Evolutionary conservation across 78 protist genomes (phyloP), one percentile per base, ranked within the genome.

Genomic region (Monocercomonoides exilis): DNA sequence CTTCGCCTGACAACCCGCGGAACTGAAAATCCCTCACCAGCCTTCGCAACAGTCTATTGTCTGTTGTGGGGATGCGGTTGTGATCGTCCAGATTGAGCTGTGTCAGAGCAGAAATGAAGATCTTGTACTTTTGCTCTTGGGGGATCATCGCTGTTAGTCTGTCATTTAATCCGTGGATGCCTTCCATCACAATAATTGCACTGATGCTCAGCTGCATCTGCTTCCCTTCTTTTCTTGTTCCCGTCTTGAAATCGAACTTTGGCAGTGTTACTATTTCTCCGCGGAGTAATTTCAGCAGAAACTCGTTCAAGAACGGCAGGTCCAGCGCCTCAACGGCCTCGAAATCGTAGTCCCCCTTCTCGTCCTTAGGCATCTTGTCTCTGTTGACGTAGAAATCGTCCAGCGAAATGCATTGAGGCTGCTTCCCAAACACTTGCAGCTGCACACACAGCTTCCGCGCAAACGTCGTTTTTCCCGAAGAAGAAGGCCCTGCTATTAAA

Each of bases 391-490:
- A 91, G 42, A 88, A 91, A 81, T 91, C 41, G 81, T 91, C 93
- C 41, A 91, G 0, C 6, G 81, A 1, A 1, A 91, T 0, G 36
- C 21, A 2, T 2, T 77, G 44, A 6, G 93, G 91, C 0, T 2
- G 1, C 2, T 2, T 21, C 3, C 93, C 93, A 3, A 44, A 1
- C 0, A 82, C 85, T 5, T 86, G 89, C 5, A 91, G 36, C 2
- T 81, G 90, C 2, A 82, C 86, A 81, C 77, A 32, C 6, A 91
- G 85, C 11, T 45, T 84, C 32, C 0, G 70, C n/a, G 92, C 81
- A 46, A 91, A 91, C 0, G 93, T 91, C n/a, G 92, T 91, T 81
- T 91, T 91, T 2, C 92, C 93, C 32, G 89, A 81, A 29, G 92
- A 84, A 33, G 91, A 89, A n/a, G 93, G 93, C 43, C 93, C 93